Conservation (phyloP, 2,329 filamentous ascomycete genomes). For the Calcarisporium arbuscula region DNA sequence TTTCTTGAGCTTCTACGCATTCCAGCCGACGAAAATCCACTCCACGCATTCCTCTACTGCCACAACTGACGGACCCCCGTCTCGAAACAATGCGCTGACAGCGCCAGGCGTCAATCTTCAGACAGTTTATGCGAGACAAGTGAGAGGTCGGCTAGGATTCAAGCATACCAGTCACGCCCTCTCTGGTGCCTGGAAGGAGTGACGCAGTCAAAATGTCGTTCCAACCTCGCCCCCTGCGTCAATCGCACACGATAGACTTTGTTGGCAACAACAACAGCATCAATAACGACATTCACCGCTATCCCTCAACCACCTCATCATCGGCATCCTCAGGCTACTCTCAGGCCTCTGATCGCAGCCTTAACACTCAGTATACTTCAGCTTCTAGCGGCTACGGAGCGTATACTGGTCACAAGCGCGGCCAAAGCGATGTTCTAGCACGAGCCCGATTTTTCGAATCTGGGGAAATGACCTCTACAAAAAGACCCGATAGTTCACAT, state of each 20-base stretch:
- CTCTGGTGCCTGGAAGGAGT: neutral
- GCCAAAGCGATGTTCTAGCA: conserved; percentile 63
- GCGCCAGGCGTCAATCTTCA: conserved; percentile 14
- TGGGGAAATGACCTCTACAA: conserved; percentile 35
- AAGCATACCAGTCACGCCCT: too few relatives aligned
- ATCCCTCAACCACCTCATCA: conserved; percentile 65
- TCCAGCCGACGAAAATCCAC: too few relatives aligned
- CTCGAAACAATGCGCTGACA: conserved; percentile 26
- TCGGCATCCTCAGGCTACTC: conserved; percentile 66
- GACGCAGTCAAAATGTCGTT: conserved; percentile 42
- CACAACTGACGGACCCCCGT: conserved; percentile 15
- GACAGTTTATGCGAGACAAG: conserved; percentile 5
- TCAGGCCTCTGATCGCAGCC: conserved; percentile 51
- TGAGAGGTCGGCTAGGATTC: too few relatives aligned
- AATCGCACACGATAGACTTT: conserved; percentile 46
- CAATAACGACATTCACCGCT: conserved; percentile 43
- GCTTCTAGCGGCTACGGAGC: conserved; percentile 54
- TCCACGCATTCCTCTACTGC: too few relatives aligned
- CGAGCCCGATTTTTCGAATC: conserved; percentile 43
- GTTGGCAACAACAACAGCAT: conserved; percentile 38
- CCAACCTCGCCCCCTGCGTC: conserved; percentile 51
- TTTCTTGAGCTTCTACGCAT: too few relatives aligned
- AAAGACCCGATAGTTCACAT: conserved; percentile 55
- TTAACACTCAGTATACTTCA: conserved; percentile 58
- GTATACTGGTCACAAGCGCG: conserved; percentile 58